Base-by-base conservation (phyloP, 2,329 filamentous ascomycete species). In the Cryphonectria nitschkei region DNA sequence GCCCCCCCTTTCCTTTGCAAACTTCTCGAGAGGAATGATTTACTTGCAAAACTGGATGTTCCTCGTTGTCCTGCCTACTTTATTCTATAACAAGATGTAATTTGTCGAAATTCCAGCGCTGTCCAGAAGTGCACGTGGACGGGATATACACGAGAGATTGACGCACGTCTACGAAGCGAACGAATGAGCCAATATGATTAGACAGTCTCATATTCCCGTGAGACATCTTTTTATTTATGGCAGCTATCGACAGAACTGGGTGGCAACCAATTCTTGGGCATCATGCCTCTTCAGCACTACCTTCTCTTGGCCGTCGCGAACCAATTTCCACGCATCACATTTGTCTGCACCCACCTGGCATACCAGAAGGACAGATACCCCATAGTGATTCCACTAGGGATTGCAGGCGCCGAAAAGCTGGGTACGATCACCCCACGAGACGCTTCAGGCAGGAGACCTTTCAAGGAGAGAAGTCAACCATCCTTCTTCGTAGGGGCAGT, bases 401-500 rank as follows among this genome's bases (percentile, higher is more conserved):
- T 52, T 7, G 7, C 46, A 52, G 46, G 46, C 16, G 19, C 46
- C 22, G 19, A 9, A 8, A 52, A 52, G 16, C 19, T 8, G 19
- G 32, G 37, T 7, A 58, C 1, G 16, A 13, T 19, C 14, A 58
- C 11, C 1, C 26, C 5, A n/a, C 54, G 14, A 29, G 54, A 19
- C 11, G 9, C 1, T 11, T 9, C 8, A 39, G 9, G 5, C 4
- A 50, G 16, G 19, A 22, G 43, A 22, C 7, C 58, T 1, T 32
- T 61, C 58, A 61, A 39, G 58, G 32, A n/a, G 58, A 37, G 9
- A 14, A 19, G 39, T n/a, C 19, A 29, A 9, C 7, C 50, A 16
- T 37, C 9, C 3, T 37, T 46, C 66, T 39, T 68, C 14, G 58
- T 68, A 0, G 69, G 69, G 16, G 50, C 68, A 50, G 41, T n/a